phyloP scores from a whole-genome alignment of 2,329 filamentous ascomycete species.

The Westerdykella sp. region DNA sequence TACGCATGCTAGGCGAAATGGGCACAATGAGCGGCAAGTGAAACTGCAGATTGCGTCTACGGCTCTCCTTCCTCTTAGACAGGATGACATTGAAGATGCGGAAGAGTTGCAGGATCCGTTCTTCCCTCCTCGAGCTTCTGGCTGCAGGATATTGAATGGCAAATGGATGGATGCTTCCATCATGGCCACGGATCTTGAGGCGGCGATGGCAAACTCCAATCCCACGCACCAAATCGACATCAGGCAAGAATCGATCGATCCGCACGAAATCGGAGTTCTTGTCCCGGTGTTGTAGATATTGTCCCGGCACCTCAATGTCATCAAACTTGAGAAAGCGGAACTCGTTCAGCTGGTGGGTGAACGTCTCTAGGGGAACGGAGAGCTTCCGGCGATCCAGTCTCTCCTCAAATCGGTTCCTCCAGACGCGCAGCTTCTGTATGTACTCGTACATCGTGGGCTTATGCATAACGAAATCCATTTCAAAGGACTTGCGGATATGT shows the following conservation, averaged over 20 bases:
- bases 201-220: constrained; percentile 88
- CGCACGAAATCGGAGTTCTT: constrained; percentile 99
- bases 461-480: constrained; percentile 90
- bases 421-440: constrained; percentile 90
- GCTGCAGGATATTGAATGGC: constrained; percentile 94
- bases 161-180: constrained; percentile 94
- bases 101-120: constrained; percentile 93
- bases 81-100: constrained; percentile 93
- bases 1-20: constrained; percentile 84
- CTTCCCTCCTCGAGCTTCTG: constrained; percentile 85
- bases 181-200: constrained; percentile 92
- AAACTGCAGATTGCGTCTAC: constrained; percentile 90
- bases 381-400: constrained; percentile 81
- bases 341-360: constrained; percentile 87
- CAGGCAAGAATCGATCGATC: constrained; percentile 92
- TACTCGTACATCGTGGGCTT: constrained; percentile 99
- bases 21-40: constrained; percentile 94
- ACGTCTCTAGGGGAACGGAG: constrained; percentile 70
- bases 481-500: constrained; percentile 94
- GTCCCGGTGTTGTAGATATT: constrained; percentile 95
- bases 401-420: constrained; percentile 97
- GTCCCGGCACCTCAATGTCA: constrained; percentile 93
- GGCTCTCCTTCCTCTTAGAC: constrained; percentile 87
- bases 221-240: constrained; percentile 85
- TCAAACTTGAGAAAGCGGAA: constrained; percentile 98